Percentiles rank a stretch among this genome's conserved stretches.
Evolutionary conservation across 2,329 filamentous ascomycete species (phyloP).

Genomic region (Cladorrhinum sp.): DNA sequence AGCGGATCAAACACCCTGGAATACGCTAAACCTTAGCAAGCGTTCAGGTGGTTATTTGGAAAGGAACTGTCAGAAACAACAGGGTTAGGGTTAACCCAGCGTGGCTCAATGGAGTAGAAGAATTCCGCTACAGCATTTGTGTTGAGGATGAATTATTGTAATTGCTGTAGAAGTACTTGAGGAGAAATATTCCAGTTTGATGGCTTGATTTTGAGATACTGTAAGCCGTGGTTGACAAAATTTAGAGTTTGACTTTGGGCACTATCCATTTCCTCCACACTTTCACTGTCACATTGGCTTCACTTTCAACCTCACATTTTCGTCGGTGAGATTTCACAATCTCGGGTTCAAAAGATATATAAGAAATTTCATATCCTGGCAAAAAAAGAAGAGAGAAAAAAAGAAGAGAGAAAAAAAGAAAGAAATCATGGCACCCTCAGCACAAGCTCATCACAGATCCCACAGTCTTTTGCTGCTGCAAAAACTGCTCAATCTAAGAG

Average conservation of each 20-base stretch:
- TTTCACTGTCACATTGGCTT: background rate
- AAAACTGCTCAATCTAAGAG: constrained; percentile 73
- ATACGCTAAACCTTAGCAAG: background rate
- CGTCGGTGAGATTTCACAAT: too few species aligned
- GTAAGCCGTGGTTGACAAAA: background rate
- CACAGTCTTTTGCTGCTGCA: constrained; percentile 83
- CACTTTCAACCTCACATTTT: too few species aligned
- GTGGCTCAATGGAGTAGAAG: too few species aligned
- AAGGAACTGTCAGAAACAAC: too few species aligned
- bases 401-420: background rate
- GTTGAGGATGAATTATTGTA: too few species aligned
- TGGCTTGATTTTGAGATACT: too few species aligned
- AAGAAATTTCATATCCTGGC: too few species aligned
- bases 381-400: background rate
- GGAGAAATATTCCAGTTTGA: too few species aligned
- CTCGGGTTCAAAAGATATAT: too few species aligned
- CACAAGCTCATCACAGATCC: constrained; percentile 68
- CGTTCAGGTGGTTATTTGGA: background rate
- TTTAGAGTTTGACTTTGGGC: background rate
- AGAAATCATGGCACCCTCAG: constrained; percentile 51
- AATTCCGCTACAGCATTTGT: too few species aligned
- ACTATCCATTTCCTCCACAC: background rate
- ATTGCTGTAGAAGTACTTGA: too few species aligned
- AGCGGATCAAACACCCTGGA: constrained; percentile 5
- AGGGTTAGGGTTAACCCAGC: background rate